Conservation (phyloP, 225 moss, liverwort and hornwort species). For the Neckera pumila region DNA sequence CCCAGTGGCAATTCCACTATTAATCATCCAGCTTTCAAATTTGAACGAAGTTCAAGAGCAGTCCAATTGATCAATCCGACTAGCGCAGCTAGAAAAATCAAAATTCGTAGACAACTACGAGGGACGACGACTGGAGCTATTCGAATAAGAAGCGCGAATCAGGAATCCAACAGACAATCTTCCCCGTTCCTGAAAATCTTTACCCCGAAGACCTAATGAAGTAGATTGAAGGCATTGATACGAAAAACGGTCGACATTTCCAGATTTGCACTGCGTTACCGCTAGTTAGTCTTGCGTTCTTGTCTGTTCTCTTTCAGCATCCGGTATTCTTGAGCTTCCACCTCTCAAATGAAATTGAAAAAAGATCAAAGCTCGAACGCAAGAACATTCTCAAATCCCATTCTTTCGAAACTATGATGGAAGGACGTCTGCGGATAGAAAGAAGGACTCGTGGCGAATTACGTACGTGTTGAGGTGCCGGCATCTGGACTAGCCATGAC, state of each 20-base stretch:
- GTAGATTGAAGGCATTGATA: background rate
- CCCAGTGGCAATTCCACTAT: background rate
- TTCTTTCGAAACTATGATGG: background rate
- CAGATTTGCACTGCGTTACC: background rate
- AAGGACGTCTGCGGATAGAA: background rate
- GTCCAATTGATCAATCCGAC: background rate
- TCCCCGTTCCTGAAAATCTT: background rate
- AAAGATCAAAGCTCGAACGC: background rate
- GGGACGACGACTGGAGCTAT: background rate
- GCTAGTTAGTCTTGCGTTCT: too few relatives aligned
- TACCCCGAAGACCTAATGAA: background rate
- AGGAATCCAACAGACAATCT: background rate
- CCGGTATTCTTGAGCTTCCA: background rate
- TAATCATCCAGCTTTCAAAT: background rate
- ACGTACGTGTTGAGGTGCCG: constrained; percentile 32
- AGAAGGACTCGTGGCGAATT: background rate
- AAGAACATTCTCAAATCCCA: background rate
- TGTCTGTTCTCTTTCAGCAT: background rate
- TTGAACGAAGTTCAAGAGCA: background rate
- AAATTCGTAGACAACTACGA: background rate
- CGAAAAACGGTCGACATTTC: background rate
- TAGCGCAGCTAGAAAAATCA: background rate
- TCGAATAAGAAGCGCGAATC: background rate
- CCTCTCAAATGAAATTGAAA: background rate
- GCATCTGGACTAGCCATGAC: constrained; percentile 27